A percentile compares a stretch with the other conserved stretches of the same genome.
Evolutionary conservation across 192 early-diverging fungal genomes (phyloP).

Genomic region (Podila epicladia): DNA sequence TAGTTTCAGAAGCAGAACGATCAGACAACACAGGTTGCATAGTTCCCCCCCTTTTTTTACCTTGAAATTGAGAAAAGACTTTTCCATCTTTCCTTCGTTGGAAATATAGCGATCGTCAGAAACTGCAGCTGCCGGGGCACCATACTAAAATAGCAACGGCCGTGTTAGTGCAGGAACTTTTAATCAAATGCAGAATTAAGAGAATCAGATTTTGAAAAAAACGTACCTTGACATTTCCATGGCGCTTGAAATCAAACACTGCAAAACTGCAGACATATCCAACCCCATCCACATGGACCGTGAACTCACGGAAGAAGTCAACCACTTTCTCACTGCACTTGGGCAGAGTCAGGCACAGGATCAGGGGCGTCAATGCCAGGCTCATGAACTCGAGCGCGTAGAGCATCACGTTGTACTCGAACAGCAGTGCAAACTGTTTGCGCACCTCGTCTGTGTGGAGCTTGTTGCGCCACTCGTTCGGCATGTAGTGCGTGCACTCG

Average conservation of each 20-base stretch:
- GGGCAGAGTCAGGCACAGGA: constrained; percentile 84
- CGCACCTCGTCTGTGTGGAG: constrained; percentile 88
- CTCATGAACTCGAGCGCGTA: constrained; percentile 86
- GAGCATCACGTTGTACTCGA: constrained; percentile 81
- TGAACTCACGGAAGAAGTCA: constrained; percentile 96
- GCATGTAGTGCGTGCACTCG: constrained; percentile 92
- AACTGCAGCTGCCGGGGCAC: constrained; percentile 68
- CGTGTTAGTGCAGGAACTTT: neutral
- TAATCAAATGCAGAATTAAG: neutral
- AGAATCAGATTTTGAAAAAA: neutral
- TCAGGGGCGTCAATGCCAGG: constrained; percentile 83
- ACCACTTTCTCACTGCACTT: constrained; percentile 80
- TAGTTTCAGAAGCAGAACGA: neutral
- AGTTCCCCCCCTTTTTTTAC: constrained; percentile 33
- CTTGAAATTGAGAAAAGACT: constrained; percentile 96
- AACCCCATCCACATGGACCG: constrained; percentile 88
- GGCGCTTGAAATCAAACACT: constrained; percentile 90
- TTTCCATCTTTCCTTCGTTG: constrained; percentile 98
- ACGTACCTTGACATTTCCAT: constrained; percentile 83
- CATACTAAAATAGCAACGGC: constrained; percentile 58
- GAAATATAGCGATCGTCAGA: constrained; percentile 71
- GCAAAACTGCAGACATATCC: constrained; percentile 99
- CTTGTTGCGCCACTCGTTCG: constrained; percentile 82
- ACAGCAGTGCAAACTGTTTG: constrained; percentile 79
- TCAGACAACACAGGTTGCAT: neutral